Evolutionary conservation across 2,329 filamentous ascomycete genomes (phyloP).

Genomic region (Monilinia vaccinii-corymbosi): DNA sequence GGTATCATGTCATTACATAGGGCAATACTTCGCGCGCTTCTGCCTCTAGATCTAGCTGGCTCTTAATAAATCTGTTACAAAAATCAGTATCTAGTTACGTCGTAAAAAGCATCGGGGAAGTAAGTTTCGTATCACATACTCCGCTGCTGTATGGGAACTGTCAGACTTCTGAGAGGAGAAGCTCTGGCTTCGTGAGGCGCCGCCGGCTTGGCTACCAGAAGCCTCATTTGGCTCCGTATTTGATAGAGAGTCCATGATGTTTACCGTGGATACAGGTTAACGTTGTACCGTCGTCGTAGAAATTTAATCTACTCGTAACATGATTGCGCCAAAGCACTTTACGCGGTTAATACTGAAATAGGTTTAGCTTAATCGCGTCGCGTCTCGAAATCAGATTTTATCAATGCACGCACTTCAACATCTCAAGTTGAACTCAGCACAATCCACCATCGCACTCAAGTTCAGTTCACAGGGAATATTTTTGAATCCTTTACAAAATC

Average conservation of each 20-base stretch:
- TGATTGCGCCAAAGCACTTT: slow-evolving; percentile 13
- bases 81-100: not conserved
- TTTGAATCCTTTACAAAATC: not conserved
- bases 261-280: not conserved
- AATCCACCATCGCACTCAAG: not conserved
- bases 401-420: slow-evolving; percentile 1
- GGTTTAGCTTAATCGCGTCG: slow-evolving; percentile 8
- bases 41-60: slow-evolving; percentile 82
- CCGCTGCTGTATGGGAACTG: slow-evolving; percentile 43
- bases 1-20: slow-evolving; percentile 53
- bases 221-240: not conserved
- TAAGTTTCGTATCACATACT: slow-evolving; percentile 25
- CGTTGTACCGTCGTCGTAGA: not conserved
- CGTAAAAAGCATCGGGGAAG: not conserved
- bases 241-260: not conserved
- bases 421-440: not conserved
- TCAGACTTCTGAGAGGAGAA: slow-evolving; percentile 45
- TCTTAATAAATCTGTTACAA: slow-evolving; percentile 64
- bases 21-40: slow-evolving; percentile 92
- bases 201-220: slow-evolving; percentile 13
- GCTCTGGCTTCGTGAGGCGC: slow-evolving; percentile 43
- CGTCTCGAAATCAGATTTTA: not conserved
- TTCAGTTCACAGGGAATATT: not conserved
- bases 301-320: not conserved
- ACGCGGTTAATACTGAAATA: slow-evolving; percentile 11